Evolutionary conservation across 2,329 filamentous ascomycete genomes (phyloP).

Genomic region (Nemania sp.): DNA sequence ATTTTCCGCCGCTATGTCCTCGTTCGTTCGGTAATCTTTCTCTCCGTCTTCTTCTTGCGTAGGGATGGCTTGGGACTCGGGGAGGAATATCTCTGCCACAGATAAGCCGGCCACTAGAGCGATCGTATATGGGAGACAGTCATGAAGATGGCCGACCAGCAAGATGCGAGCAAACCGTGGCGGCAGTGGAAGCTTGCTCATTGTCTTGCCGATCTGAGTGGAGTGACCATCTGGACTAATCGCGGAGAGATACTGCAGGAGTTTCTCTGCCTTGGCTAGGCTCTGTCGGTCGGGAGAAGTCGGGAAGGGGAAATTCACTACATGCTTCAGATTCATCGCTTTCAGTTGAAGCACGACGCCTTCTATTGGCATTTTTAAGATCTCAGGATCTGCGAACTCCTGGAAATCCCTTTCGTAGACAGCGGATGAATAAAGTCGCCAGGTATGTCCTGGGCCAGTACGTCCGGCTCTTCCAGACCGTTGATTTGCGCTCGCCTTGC

Average conservation of each 20-base stretch:
- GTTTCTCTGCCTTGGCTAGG: constrained; percentile 80
- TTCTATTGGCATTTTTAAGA: constrained; percentile 89
- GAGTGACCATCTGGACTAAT: constrained; percentile 72
- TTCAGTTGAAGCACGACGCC: constrained; percentile 92
- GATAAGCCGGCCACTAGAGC: constrained; percentile 87
- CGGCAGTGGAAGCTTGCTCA: constrained; percentile 87
- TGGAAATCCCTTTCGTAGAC: constrained; percentile 89
- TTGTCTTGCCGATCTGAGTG: constrained; percentile 76
- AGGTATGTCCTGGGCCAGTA: constrained; percentile 95
- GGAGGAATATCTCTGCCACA: constrained; percentile 83
- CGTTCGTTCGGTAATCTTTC: constrained; percentile 57
- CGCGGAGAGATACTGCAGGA: constrained; percentile 84
- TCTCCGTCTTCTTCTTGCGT: constrained; percentile 47
- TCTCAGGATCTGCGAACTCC: constrained; percentile 84
- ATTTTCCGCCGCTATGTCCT: constrained; percentile 73
- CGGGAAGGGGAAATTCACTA: constrained; percentile 94
- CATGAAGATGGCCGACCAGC: constrained; percentile 81
- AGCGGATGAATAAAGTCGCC: constrained; percentile 89
- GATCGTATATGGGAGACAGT: constrained; percentile 82
- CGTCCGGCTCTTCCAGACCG: constrained; percentile 90
- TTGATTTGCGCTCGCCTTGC: constrained; percentile 93
- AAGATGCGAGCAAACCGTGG: constrained; percentile 91
- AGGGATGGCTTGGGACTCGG: constrained; percentile 75
- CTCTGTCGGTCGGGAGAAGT: constrained; percentile 80
- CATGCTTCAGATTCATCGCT: constrained; percentile 86